Conservation (phyloP, 2,329 filamentous ascomycete species). For the Simplicillium aogashimaense region DNA sequence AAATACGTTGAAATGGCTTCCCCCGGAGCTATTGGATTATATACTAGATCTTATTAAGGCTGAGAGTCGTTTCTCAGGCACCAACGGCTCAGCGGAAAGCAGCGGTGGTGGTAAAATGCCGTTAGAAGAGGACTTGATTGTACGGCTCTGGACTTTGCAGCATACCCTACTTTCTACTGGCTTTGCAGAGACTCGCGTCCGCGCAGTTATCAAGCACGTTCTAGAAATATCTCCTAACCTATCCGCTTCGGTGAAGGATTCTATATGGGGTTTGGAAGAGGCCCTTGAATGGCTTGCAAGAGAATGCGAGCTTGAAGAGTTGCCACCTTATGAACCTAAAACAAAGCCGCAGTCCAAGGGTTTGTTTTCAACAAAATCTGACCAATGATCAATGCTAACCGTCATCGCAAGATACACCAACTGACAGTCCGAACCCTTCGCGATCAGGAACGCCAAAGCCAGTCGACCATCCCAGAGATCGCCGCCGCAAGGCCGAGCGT, state of each 20-base stretch:
- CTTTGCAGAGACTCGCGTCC: constrained; percentile 55
- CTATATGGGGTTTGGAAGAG: constrained; percentile 79
- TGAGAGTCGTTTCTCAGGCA: constrained; percentile 50
- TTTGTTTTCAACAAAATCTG: not conserved
- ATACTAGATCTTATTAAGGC: constrained; percentile 64
- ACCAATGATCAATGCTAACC: constrained; percentile 4
- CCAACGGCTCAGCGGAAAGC: constrained; percentile 36
- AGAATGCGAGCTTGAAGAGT: constrained; percentile 57
- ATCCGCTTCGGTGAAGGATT: constrained; percentile 46
- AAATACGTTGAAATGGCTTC: constrained; percentile 69
- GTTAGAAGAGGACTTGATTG: constrained; percentile 65
- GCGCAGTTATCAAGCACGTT: constrained; percentile 55
- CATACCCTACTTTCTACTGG: constrained; percentile 59
- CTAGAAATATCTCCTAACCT: constrained; percentile 58
- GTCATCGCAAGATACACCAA: constrained; percentile 30
- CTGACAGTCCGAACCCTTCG: constrained; percentile 38
- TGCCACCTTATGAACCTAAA: constrained; percentile 57
- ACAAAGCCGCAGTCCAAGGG: constrained; percentile 15
- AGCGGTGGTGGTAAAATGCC: constrained; percentile 41
- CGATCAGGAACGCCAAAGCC: constrained; percentile 29
- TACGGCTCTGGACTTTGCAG: constrained; percentile 77
- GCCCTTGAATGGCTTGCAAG: constrained; percentile 84
- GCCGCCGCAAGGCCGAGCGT: too few relatives aligned
- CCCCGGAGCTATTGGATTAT: constrained; percentile 66
- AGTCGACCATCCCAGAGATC: constrained; percentile 6